A percentile compares a stretch with the other conserved stretches of the same genome.
These are phyloP conservation scores for Lactarius trivialis DNA, from an alignment of 768 basidiomycete species.

Conservation along the genomic window DNA sequence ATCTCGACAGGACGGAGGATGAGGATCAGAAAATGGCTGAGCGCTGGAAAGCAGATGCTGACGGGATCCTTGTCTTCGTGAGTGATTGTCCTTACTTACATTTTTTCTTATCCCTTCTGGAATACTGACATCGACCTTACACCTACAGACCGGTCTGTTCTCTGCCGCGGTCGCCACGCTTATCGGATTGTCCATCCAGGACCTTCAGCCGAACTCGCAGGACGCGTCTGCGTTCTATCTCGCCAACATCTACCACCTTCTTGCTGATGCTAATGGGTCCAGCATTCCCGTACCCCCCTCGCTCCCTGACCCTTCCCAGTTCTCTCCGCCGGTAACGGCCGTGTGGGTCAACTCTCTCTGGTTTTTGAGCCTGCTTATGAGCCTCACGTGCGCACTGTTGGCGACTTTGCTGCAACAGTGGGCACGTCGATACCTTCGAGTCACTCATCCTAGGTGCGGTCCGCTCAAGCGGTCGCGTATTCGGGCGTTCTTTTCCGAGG, in stretches of 20 bases:
- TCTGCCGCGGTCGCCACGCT: constrained; percentile 2
- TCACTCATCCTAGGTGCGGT: constrained; percentile 3
- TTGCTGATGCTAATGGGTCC: background rate
- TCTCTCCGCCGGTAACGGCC: background rate
- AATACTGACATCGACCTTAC: background rate
- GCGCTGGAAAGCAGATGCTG: constrained; percentile 10
- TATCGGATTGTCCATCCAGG: constrained; percentile 1
- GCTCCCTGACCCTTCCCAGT: background rate
- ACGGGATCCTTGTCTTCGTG: constrained; percentile 10
- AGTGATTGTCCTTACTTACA: background rate
- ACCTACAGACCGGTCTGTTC: constrained; percentile 6
- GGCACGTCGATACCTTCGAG: constrained; percentile 8
- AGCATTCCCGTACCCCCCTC: background rate
- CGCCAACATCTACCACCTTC: constrained; percentile 2
- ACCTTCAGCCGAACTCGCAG: background rate
- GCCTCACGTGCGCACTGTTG: constrained; percentile 6
- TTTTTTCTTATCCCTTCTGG: background rate
- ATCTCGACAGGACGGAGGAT: background rate
- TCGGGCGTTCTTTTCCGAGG: constrained; percentile 5
- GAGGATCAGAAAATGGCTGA: background rate
- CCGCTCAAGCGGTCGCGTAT: constrained; percentile 3
- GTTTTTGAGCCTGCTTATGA: constrained; percentile 7
- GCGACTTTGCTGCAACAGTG: constrained; percentile 14
- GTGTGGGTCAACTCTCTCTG: constrained; percentile 10
- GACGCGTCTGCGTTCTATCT: background rate